A percentile compares a stretch with the other conserved stretches of the same genome.
phyloP scores from a whole-genome alignment of 257 asterid genomes.

The Linaria vulgaris region DNA sequence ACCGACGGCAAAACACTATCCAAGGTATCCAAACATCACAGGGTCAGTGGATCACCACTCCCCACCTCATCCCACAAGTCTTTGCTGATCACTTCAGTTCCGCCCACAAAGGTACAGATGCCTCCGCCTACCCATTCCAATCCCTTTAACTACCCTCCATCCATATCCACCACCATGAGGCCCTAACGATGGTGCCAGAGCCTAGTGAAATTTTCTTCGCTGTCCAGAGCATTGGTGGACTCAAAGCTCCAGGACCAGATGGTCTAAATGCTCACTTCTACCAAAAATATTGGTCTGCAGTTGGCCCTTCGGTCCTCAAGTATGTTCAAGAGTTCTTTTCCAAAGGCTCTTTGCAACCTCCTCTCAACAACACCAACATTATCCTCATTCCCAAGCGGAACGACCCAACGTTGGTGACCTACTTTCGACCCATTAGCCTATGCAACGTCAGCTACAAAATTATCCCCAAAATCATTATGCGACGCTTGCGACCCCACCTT shows the following conservation, averaged over 20 bases:
- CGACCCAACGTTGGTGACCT: neutral
- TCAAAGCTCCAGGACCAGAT: neutral
- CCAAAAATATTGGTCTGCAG: neutral
- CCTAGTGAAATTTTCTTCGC: neutral
- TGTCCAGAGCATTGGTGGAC: neutral
- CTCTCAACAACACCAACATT: neutral
- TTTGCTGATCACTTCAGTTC: no score
- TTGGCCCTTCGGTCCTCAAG: neutral
- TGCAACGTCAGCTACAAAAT: neutral
- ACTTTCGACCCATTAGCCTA: neutral
- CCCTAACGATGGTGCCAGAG: neutral
- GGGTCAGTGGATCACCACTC: neutral
- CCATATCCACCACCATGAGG: neutral
- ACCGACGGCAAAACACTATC: neutral
- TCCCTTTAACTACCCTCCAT: no score
- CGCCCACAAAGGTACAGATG: neutral
- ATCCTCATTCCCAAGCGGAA: neutral
- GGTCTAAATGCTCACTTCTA: neutral
- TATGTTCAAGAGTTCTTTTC: no score
- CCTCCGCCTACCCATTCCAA: no score
- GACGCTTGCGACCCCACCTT: neutral
- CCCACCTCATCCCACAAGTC: neutral
- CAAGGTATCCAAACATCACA: neutral
- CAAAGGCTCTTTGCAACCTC: neutral
- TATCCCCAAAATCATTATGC: neutral